Evolutionary conservation across 2,329 filamentous ascomycete species (phyloP), one percentile per base, ranked within the genome.

Genomic region (Colletotrichum godetiae): DNA sequence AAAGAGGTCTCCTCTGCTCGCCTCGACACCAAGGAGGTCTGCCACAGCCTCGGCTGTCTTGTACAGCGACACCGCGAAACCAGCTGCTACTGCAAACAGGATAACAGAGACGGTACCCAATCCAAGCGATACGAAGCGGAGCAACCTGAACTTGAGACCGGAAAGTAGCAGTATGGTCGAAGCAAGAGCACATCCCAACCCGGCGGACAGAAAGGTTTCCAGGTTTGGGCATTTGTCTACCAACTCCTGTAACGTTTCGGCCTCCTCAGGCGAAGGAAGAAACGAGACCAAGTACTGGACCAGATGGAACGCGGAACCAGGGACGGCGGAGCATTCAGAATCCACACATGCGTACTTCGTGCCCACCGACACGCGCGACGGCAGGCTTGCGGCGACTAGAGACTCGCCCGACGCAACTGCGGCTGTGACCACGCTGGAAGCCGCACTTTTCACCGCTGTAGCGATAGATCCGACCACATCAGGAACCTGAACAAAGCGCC

Each of bases 221-320:
- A 67, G n/a, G 42, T 67, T 67, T 1, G 11, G 31, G 8, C 31
- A 67, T 29, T 31, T 67, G 5, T 60, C 42, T 24, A 67, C 65
- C 19, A 67, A 29, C 8, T 35, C 22, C 29, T 67, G 10, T 6
- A 67, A 37, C 10, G 37, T 53, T 29, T 60, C 12, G 12, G 53
- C 29, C n/a, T 60, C 29, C 42, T 60, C 0, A 10, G 56, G n/a
- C 8, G 7, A 67, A 67, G 55, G 29, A 8, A 67, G 29, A 11
- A 60, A 60, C 12, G 13, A 19, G n/a, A 29, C 13, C 11, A 60
- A 12, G 56, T 58, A 8, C 22, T 67, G 13, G 13, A 67, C 7
- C 8, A 67, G 22, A 53, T 5, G 15, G 24, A 67, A 33, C 2
- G 55, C n/a, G 27, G 35, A 52, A 15, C 64, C 19, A 52, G 35